Conservation (phyloP, 1,284 basidiomycete genomes). For the Mycena citricolor region DNA sequence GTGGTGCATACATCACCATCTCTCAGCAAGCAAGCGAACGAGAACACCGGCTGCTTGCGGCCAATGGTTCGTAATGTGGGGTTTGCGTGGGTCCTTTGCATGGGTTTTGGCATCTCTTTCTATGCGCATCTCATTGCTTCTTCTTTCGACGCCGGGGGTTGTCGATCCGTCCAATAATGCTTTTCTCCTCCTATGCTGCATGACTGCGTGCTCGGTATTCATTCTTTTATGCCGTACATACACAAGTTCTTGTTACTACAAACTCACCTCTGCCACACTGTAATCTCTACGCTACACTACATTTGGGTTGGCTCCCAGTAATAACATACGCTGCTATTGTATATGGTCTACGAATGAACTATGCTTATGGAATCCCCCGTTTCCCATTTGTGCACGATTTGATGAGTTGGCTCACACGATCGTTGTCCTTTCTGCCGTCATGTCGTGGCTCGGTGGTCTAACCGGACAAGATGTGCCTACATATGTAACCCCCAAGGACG, state of each 20-base stretch:
- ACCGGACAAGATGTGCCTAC: conserved; percentile 16
- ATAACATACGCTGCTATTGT: conserved; percentile 21
- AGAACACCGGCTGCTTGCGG: conserved; percentile 40
- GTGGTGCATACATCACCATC: conserved; percentile 82
- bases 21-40: conserved; percentile 73
- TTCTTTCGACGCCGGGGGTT: conserved; percentile 27
- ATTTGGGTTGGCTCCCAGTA: conserved; percentile 22
- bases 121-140: conserved; percentile 27
- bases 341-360: no score
- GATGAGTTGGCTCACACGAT: conserved; percentile 19
- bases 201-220: conserved; percentile 22
- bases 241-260: conserved; percentile 19
- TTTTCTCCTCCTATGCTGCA: conserved; percentile 20
- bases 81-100: conserved; percentile 25
- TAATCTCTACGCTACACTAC: conserved; percentile 21
- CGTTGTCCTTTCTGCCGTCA: neutral
- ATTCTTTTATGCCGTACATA: conserved; percentile 18
- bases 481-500: conserved; percentile 16
- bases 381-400: no score
- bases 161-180: conserved; percentile 23
- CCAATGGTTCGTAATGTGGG: conserved; percentile 21
- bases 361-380: no score
- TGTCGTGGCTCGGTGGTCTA: conserved; percentile 7
- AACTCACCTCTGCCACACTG: conserved; percentile 16
- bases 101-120: conserved; percentile 21